A percentile compares a stretch with the other conserved stretches of the same genome.
Evolutionary conservation across 768 basidiomycete genomes (phyloP).

Genomic region (Hypholoma sublateritium): DNA sequence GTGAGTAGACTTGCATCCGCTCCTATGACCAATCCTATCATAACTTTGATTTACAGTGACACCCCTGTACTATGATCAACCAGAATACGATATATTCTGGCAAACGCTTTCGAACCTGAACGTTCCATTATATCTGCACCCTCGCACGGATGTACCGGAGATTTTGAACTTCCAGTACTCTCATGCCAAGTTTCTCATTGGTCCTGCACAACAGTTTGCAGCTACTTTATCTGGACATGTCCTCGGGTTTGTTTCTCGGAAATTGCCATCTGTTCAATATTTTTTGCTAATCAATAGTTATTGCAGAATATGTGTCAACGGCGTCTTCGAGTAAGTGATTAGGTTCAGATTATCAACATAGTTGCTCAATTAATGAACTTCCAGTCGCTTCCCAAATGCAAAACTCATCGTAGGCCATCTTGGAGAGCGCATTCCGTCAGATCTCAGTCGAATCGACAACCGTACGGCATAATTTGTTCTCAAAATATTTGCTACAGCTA

Average conservation of each 20-base stretch:
- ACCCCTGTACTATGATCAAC: slow-evolving; percentile 37
- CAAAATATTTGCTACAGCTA: not conserved
- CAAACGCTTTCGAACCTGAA: slow-evolving; percentile 34
- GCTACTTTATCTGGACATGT: slow-evolving; percentile 40
- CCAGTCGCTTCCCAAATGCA: slow-evolving; percentile 40
- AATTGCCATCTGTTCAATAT: not conserved
- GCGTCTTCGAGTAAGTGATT: slow-evolving; percentile 36
- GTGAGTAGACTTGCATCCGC: slow-evolving; percentile 17
- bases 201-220: slow-evolving; percentile 36
- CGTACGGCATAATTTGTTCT: slow-evolving; percentile 23
- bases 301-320: slow-evolving; percentile 32
- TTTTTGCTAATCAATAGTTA: not conserved
- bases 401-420: slow-evolving; percentile 43
- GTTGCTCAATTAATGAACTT: not conserved
- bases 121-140: slow-evolving; percentile 40
- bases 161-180: slow-evolving; percentile 25
- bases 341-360: not conserved
- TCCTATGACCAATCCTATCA: not conserved
- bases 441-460: slow-evolving; percentile 39
- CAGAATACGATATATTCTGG: slow-evolving; percentile 40
- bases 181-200: slow-evolving; percentile 33
- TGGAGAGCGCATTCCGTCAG: slow-evolving; percentile 43
- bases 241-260: slow-evolving; percentile 26
- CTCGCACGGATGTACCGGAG: slow-evolving; percentile 28
- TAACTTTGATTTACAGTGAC: slow-evolving; percentile 23